Evolutionary conservation across 2,329 filamentous ascomycete species (phyloP), one percentile per base, ranked within the genome.

Genomic region (Diaporthe vaccinii): DNA sequence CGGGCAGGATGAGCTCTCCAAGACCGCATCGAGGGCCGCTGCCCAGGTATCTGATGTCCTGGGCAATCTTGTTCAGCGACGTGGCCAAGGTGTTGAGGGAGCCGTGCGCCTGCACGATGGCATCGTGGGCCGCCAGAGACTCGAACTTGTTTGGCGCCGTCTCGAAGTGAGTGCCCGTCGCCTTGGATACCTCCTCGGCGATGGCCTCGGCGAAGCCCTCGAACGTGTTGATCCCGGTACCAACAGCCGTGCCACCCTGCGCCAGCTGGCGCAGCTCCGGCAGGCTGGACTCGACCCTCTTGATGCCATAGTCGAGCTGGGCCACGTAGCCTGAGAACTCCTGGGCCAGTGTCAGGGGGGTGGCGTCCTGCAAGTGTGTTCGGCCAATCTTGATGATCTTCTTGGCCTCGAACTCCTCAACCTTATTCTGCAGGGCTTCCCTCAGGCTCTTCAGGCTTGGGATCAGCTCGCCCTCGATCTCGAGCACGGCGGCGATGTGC

Each of bases 71-170:
- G 91, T 94, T 97, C 72, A 99, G 93, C 72, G 96, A 98, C 76
- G 89, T 88, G 62, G 97, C 96, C 76, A 98, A 91, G 39, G 96
- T 98, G 90, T 98, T 98, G 82, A 99, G 91, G 78, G 94, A 93
- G 77, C 97, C 97, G 79, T 95, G 95, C 70, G 96, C 96, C 87
- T 98, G 96, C 75, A 98, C 95, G 80, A 98, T 92, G 78, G 96
- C 95, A 83, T 99, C 97, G 86, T 99, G 97, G 69, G 97, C 95
- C 75, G 97, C 97, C 57, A 99, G 92, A 4, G 97, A 93, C 88
- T 98, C 97, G 82, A 99, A 99, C 89, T 99, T 99, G 91, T 99
- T 99, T 79, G 97, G 96, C 17, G 97, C 97, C 14, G 97, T 98
- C 87, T 94, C 91, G 89, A 99, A 99, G 83, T 97, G 89, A 80